These are phyloP conservation scores for Pythium volutum DNA, from an alignment of 352 stramenopile genomes.

Conservation along the genomic window DNA sequence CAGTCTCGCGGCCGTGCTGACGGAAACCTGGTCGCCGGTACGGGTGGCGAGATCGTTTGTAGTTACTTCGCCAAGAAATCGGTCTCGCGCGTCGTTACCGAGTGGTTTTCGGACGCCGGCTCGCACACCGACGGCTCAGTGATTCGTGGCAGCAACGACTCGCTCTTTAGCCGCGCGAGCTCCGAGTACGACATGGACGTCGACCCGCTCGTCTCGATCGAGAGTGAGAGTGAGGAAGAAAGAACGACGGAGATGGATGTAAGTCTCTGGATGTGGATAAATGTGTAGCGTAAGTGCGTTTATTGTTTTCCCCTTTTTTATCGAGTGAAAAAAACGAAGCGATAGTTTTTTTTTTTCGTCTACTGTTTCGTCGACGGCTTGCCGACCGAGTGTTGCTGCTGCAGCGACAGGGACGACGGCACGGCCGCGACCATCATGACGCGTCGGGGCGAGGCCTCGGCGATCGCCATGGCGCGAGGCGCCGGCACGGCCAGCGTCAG, in stretches of 20 bases:
- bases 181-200: constrained; percentile 16
- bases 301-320: background rate
- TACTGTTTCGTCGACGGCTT: background rate
- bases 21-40: no score
- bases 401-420: constrained; percentile 15
- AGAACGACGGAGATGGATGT: background rate
- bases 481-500: constrained; percentile 18
- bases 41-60: no score
- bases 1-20: no score
- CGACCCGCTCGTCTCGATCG: constrained; percentile 8
- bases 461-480: constrained; percentile 6
- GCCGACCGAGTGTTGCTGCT: background rate
- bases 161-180: constrained; percentile 26
- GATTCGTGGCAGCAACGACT: constrained; percentile 24
- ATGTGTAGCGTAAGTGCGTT: background rate
- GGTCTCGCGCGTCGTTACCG: constrained; percentile 5
- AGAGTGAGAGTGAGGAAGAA: background rate
- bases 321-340: background rate
- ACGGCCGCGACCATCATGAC: constrained; percentile 26
- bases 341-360: background rate
- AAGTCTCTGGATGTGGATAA: background rate
- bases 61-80: no score
- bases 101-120: background rate
- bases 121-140: constrained; percentile 10
- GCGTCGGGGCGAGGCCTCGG: constrained; percentile 7